These are phyloP conservation scores for Leccinum olivaceopallidum DNA, from an alignment of 768 basidiomycete genomes.

Conservation along the genomic window DNA sequence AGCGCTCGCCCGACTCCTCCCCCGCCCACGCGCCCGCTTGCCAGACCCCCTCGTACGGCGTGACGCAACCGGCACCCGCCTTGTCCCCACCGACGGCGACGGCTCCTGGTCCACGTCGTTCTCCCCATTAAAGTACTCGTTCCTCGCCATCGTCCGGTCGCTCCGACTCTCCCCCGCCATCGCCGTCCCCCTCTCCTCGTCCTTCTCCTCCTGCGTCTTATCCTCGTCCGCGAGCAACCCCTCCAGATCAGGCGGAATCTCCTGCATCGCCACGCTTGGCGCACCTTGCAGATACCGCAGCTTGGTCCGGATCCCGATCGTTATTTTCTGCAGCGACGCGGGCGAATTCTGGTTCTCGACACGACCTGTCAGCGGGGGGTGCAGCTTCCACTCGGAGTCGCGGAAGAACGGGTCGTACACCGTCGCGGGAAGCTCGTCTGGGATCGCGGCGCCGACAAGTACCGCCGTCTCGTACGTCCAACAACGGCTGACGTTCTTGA, in stretches of 20 bases:
- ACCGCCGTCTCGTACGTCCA: slow-evolving; percentile 99
- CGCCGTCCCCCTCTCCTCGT: slow-evolving; percentile 63
- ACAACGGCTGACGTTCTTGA: slow-evolving; percentile 96
- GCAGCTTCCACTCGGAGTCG: slow-evolving; percentile 89
- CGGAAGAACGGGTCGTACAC: slow-evolving; percentile 93
- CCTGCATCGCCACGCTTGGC: slow-evolving; percentile 95
- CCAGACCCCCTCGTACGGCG: slow-evolving; percentile 27
- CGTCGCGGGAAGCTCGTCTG: slow-evolving; percentile 85
- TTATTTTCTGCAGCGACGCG: slow-evolving; percentile 81
- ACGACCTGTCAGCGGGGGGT: slow-evolving; percentile 87
- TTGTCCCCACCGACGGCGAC: slow-evolving; percentile 26
- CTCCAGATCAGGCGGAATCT: slow-evolving; percentile 90
- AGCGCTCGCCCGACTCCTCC: slow-evolving; percentile 35
- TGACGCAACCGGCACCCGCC: slow-evolving; percentile 10
- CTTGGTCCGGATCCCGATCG: slow-evolving; percentile 82
- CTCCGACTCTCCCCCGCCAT: slow-evolving; percentile 51
- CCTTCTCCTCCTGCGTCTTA: slow-evolving; percentile 62
- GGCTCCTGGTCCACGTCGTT: slow-evolving; percentile 62
- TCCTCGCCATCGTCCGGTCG: slow-evolving; percentile 54
- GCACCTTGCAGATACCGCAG: slow-evolving; percentile 92
- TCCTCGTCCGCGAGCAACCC: slow-evolving; percentile 76
- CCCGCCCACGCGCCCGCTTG: slow-evolving; percentile 33
- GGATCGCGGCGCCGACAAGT: slow-evolving; percentile 78
- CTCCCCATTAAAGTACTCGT: slow-evolving; percentile 76
- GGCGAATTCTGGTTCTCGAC: slow-evolving; percentile 93